phyloP scores from a whole-genome alignment of 768 basidiomycete species.

The Russula ochroleuca region DNA sequence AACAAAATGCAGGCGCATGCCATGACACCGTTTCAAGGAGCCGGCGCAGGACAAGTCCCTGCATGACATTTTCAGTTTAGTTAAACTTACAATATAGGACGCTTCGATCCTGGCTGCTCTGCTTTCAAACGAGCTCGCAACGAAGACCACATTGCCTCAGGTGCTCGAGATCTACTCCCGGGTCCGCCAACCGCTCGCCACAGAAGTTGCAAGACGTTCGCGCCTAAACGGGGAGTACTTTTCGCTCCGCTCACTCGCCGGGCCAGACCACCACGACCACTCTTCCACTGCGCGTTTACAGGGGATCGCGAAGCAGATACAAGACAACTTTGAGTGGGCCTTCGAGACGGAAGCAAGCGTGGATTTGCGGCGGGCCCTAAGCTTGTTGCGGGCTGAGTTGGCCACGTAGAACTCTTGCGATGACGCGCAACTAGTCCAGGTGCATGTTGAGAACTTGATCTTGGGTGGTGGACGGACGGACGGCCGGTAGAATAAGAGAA shows the following conservation, averaged over 20 bases:
- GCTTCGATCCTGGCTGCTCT: constrained; percentile 38
- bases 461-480: neutral
- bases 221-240: constrained; percentile 33
- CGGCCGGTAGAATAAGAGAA: neutral
- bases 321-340: constrained; percentile 21
- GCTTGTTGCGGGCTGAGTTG: neutral
- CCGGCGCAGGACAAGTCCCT: constrained; percentile 38
- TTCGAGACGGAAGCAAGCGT: constrained; percentile 9
- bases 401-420: neutral
- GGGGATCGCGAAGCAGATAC: neutral
- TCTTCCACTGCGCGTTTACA: neutral
- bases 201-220: constrained; percentile 30
- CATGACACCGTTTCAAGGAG: constrained; percentile 43
- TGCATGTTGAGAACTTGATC: neutral
- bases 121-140: constrained; percentile 42
- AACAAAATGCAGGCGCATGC: constrained; percentile 32
- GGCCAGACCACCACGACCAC: neutral
- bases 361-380: constrained; percentile 6
- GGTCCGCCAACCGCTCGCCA: constrained; percentile 34
- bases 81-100: constrained; percentile 28
- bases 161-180: constrained; percentile 34
- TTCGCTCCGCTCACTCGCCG: constrained; percentile 24
- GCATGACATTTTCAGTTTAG: too few species aligned
- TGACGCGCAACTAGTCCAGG: neutral
- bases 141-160: constrained; percentile 25